Percentiles rank a stretch among this genome's conserved stretches.
These are phyloP conservation scores for Cladosporium sp. DNA, from an alignment of 2,329 filamentous ascomycete species.

Conservation along the genomic window DNA sequence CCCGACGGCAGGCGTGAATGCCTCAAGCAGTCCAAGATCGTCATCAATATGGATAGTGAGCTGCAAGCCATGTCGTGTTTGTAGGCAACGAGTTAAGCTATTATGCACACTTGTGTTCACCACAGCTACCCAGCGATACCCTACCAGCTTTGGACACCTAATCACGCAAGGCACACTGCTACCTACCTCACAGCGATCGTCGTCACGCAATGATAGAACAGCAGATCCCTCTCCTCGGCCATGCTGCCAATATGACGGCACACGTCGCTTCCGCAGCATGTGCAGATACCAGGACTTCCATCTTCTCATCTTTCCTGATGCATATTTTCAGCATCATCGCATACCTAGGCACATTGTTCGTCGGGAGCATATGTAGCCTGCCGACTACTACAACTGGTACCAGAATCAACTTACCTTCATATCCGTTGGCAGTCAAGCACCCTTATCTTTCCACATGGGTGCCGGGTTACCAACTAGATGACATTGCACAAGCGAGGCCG, in stretches of 20 bases:
- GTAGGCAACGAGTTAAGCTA: not conserved
- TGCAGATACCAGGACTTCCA: not conserved
- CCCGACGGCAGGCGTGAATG: not conserved
- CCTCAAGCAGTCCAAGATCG: not conserved
- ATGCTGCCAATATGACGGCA: not conserved
- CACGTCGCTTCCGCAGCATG: not conserved
- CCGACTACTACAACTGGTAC: not conserved
- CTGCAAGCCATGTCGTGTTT: not conserved
- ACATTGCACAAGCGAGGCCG: constrained; percentile 31
- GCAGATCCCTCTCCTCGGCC: not conserved
- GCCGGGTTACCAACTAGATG: constrained; percentile 29
- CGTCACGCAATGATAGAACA: not conserved
- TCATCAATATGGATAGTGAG: not conserved
- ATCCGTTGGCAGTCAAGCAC: constrained; percentile 35
- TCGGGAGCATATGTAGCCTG: not conserved
- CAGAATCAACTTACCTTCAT: constrained; percentile 22
- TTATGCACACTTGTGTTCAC: not conserved
- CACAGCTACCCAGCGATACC: not conserved
- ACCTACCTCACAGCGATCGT: not conserved
- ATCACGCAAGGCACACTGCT: not conserved
- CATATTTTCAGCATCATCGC: not conserved
- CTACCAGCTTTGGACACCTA: not conserved
- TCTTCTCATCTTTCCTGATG: not conserved
- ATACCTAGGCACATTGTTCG: not conserved
- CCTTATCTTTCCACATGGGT: constrained; percentile 40